phyloP scores from a whole-genome alignment of 140 eudicot genomes.

The Oenanthe javanica region DNA sequence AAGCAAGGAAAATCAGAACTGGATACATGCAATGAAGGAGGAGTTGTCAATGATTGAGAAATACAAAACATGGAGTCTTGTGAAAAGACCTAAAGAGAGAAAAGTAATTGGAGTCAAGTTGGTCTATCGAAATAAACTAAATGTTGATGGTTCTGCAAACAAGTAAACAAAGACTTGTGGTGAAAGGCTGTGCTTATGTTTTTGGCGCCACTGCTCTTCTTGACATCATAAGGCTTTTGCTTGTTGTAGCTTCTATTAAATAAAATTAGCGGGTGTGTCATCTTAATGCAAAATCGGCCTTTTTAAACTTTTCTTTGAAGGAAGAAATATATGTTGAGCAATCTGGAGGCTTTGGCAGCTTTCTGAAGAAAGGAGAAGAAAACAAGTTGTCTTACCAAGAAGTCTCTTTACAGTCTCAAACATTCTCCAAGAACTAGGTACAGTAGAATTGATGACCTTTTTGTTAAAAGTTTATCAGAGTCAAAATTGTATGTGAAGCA shows the following conservation, averaged over 20 bases:
- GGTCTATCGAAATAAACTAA: conserved; percentile 12
- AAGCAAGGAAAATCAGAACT: conserved; percentile 4
- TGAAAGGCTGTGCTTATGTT: conserved; percentile 8
- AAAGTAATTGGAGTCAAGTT: conserved; percentile 11
- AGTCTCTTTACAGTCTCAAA: no score
- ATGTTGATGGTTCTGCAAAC: conserved; percentile 11
- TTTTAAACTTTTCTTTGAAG: background rate
- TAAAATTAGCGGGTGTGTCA: background rate
- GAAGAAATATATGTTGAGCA: background rate
- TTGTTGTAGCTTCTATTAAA: no score
- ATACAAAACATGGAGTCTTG: conserved; percentile 9
- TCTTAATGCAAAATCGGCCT: background rate
- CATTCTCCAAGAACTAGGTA: no score
- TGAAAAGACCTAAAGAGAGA: background rate
- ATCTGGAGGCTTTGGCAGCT: background rate
- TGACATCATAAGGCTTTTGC: no score
- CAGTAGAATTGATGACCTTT: no score
- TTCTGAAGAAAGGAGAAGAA: background rate
- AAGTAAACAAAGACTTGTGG: conserved; percentile 16
- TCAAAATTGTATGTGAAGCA: no score
- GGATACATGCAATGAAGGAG: conserved; percentile 14
- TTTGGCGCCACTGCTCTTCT: background rate
- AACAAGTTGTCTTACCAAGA: no score
- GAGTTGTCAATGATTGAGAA: conserved; percentile 12
- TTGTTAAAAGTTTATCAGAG: no score